A percentile compares a stretch with the other conserved stretches of the same genome.
phyloP scores from a whole-genome alignment of 2,329 filamentous ascomycete genomes.

The Trichoderma semiorbis region DNA sequence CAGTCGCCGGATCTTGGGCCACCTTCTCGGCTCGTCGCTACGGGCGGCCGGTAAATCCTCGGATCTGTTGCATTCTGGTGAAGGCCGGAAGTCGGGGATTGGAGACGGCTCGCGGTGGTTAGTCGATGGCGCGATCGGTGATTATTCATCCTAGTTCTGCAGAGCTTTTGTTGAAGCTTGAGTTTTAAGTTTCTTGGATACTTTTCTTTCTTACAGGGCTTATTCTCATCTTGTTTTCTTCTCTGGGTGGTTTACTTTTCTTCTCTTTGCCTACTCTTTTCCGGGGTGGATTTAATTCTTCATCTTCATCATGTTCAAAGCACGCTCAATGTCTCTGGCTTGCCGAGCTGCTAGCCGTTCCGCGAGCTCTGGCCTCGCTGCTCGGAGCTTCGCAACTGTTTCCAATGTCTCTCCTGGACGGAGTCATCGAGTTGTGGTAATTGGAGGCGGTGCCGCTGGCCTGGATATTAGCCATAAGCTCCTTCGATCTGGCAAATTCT shows the following conservation, averaged over 20 bases:
- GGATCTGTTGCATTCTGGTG: neutral
- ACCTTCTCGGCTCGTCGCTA: conserved; percentile 7
- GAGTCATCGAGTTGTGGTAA: conserved; percentile 62
- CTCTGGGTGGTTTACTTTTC: neutral
- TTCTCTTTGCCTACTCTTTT: neutral
- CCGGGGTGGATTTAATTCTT: neutral
- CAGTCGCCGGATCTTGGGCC: neutral
- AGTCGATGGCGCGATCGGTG: conserved; percentile 15
- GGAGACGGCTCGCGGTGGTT: neutral
- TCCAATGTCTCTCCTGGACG: conserved; percentile 29
- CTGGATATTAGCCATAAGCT: conserved; percentile 66
- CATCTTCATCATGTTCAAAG: conserved; percentile 24
- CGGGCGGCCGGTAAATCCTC: neutral
- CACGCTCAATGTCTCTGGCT: conserved; percentile 20
- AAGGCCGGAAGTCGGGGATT: conserved; percentile 10
- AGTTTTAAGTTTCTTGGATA: neutral
- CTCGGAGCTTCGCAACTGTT: conserved; percentile 22
- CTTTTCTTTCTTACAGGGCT: neutral
- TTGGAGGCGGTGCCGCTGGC: conserved; percentile 65
- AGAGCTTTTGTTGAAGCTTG: neutral
- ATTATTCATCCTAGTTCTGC: conserved; percentile 1
- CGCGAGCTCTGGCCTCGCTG: neutral
- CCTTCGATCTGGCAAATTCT: conserved; percentile 54
- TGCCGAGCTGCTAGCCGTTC: conserved; percentile 19
- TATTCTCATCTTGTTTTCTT: neutral